phyloP scores from a whole-genome alignment of 108 stramenopile species.

The Cylindrotheca fusiformis region DNA sequence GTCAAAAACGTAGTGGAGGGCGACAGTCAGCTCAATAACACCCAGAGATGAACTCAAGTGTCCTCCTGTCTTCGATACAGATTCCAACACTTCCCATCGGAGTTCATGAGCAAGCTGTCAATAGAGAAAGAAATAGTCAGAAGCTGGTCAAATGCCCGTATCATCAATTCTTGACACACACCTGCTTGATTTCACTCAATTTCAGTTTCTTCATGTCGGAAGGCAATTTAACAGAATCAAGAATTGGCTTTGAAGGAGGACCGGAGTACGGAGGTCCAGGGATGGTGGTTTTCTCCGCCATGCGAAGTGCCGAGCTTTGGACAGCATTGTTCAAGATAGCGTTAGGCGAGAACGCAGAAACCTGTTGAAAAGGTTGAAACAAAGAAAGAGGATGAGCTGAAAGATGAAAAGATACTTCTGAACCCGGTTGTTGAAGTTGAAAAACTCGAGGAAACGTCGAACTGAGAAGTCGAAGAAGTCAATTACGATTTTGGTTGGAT shows the following conservation, averaged over 20 bases:
- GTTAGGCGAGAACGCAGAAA: conserved; percentile 12
- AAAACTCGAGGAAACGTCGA: conserved; percentile 10
- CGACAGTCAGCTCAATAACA: conserved; percentile 95
- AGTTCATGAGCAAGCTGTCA: conserved; percentile 88
- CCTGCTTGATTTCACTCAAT: conserved; percentile 87
- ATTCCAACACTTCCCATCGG: conserved; percentile 89
- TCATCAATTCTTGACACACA: conserved; percentile 17
- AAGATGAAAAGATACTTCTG: background rate
- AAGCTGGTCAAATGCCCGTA: background rate
- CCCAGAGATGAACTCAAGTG: conserved; percentile 93
- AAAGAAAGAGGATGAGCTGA: background rate
- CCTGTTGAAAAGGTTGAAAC: background rate
- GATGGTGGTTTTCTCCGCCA: conserved; percentile 22
- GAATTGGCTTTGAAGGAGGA: conserved; percentile 85
- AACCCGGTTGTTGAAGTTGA: conserved; percentile 40
- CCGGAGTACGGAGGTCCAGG: conserved; percentile 78
- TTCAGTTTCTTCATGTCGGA: conserved; percentile 86
- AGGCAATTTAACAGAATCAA: conserved; percentile 83
- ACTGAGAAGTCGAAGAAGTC: conserved; percentile 19
- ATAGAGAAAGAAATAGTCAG: background rate
- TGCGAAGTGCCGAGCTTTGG: background rate
- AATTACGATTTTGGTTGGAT: too few species aligned
- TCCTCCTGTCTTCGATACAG: conserved; percentile 97
- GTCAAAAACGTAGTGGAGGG: conserved; percentile 96
- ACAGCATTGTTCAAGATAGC: conserved; percentile 2